Base-by-base conservation (phyloP, 345 rosid species). In the Pugionium dolabratum region DNA sequence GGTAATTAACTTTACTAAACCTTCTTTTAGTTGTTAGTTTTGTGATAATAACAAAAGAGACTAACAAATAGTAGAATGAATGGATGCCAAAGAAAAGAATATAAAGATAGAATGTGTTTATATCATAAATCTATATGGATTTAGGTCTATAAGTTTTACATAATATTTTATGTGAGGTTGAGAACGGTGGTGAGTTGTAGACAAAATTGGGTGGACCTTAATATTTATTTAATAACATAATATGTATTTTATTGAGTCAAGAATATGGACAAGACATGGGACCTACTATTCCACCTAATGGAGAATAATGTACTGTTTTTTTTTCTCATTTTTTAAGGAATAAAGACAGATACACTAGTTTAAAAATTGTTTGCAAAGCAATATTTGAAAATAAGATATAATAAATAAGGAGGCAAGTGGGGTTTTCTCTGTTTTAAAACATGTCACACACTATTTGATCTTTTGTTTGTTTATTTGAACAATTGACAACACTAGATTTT, bases 251-350 rank as follows among this genome's bases (percentile, higher is more conserved):
- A 39, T 65, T 39, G 34, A 55, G 52, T 59, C 49, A 36, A 46
- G 41, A 55, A 62, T 62, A 62, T 67, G 69, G 78, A 62, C 59
- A 62, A 74, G 65, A 67, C 70, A 54, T 74, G 78, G 69, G 78
- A 68, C 74, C 69, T 40, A 62, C 48, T 74, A 42, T 74, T 61
- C 64, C 77, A 74, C 73, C 77, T 74, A 74, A 74, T 67, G 69
- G 48, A 74, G 77, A 40, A 47, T 59, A 54, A 54, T 67, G 33
- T 5, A 60, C 69, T 61, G 64, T 69, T 47, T 54, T 54, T 58
- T 25, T 42, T 5, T 55, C 18, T 4, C 26, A 39, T 40, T 31
- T 18, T 55, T 4, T 25, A 18, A 54, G 34, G 30, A 62, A 40
- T 54, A 54, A 31, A 34, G 59, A 43, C 52, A 52, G 26, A 33